Evolutionary conservation across 164 flowering plant genomes (phyloP), one percentile per base, ranked within the genome.

Genomic region (Chloranthus sessilifolius): DNA sequence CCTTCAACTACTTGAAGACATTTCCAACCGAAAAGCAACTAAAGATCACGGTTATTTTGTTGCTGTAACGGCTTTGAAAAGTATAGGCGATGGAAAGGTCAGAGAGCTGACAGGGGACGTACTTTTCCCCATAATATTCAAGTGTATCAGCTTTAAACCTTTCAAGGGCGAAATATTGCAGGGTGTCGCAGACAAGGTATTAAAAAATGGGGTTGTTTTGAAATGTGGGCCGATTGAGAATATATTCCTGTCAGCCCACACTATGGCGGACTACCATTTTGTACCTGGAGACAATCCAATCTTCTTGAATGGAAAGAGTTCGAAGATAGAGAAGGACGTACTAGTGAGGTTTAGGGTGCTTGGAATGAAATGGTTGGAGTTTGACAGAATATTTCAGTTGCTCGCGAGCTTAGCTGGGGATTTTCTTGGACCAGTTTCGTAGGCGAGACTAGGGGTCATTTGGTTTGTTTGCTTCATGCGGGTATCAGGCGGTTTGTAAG

Each of bases 181-280:
- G 24, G 97, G 85, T 4, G 66, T 56, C 7, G 87, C 78, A 1
- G 69, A 73, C 75, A 71, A 50, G 55, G 64, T 87, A 1, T 37
- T 79, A 58, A 87, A 81, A 66, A 87, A 72, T 25, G 95, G 95
- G 2, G 83, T 79, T 7, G 71, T 90, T 63, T 24, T 86, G 58
- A 74, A 62, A 41, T 77, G 82, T 50, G 95, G 97, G 1, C 95
- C 97, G 1, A 34, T 78, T 0, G 81, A 81, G 19, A 76, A 71
- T 15, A 43, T 77, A 0, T 84, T 68, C 43, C 77, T 87, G 25
- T 72, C 95, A 0, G 37, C 56, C 22, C 51, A 36, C n/a, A 79
- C 77, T 43, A 84, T 90, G 94, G 56, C 65, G 0, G 88, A 67
- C 30, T 90, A 75, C 59, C 48, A 41, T 0, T 76, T 63, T 50